phyloP scores from a whole-genome alignment of 495 filamentous ascomycete species.

The Aeminium ludgeri region DNA sequence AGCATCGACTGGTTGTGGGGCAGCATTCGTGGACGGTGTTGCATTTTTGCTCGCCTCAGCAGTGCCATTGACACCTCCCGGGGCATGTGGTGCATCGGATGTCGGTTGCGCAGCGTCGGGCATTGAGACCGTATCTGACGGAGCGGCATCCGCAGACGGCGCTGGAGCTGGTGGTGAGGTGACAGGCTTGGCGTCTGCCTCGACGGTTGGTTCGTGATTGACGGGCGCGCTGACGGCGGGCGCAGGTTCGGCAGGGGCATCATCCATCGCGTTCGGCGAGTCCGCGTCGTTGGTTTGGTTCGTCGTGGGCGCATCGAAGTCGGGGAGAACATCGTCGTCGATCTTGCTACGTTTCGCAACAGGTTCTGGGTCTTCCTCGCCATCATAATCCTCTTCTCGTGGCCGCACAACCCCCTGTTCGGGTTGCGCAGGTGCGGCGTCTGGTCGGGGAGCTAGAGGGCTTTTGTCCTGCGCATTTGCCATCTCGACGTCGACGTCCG shows the following conservation, averaged over 20 bases:
- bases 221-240: background rate
- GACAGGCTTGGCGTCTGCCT: background rate
- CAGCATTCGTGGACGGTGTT: too few relatives aligned
- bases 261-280: background rate
- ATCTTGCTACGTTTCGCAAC: constrained; percentile 40
- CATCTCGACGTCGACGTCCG: constrained; percentile 11
- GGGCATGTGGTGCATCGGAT: too few relatives aligned
- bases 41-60: too few relatives aligned
- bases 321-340: constrained; percentile 1
- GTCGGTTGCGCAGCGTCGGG: too few relatives aligned
- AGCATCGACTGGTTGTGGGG: too few relatives aligned
- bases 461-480: constrained; percentile 1
- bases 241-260: background rate
- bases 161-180: too few relatives aligned
- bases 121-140: too few relatives aligned
- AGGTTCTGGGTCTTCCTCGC: too few relatives aligned
- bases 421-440: background rate
- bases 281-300: background rate
- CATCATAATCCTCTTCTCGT: constrained; percentile 50
- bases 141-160: too few relatives aligned
- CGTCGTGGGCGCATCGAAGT: background rate
- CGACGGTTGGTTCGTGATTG: background rate
- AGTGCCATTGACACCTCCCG: too few relatives aligned
- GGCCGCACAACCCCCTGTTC: constrained; percentile 11
- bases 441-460: too few relatives aligned